Conservation (phyloP, 2,329 filamentous ascomycete species). For the Aspergillus tamarii region DNA sequence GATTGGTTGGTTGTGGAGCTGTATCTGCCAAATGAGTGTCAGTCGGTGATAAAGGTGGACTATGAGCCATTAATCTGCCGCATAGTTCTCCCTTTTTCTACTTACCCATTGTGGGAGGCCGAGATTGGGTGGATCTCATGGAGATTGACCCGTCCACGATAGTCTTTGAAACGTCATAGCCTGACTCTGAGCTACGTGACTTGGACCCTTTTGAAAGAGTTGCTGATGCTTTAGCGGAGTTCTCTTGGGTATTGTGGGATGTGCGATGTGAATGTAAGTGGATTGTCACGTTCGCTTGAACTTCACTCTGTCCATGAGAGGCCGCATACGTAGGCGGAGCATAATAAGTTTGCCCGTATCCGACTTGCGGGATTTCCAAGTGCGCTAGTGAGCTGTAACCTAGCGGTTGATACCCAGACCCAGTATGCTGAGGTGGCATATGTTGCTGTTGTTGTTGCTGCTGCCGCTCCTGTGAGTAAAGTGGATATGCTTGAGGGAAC, state of each 20-base stretch:
- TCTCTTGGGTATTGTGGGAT: conserved; percentile 8
- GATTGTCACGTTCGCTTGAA: conserved; percentile 5
- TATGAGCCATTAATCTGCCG: not conserved
- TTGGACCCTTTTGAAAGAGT: not conserved
- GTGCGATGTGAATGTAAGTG: conserved; percentile 13
- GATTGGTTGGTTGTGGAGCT: conserved; percentile 9
- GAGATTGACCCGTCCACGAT: conserved; percentile 43
- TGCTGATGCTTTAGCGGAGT: conserved; percentile 2
- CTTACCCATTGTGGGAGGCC: conserved; percentile 28
- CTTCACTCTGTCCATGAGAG: conserved; percentile 21
- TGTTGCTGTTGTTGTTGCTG: conserved; percentile 26
- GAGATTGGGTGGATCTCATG: conserved; percentile 25
- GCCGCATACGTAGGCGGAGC: conserved; percentile 27
- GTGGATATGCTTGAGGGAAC: conserved; percentile 31
- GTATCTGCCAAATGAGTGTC: conserved; percentile 18
- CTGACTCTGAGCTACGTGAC: conserved; percentile 8
- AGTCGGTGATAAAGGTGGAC: not conserved
- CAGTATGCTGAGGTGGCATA: not conserved
- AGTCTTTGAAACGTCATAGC: conserved; percentile 40
- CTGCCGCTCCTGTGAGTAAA: conserved; percentile 32
- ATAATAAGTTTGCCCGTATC: conserved; percentile 33
- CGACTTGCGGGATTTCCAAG: conserved; percentile 16
- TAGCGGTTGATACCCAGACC: conserved; percentile 27
- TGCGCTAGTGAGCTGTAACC: conserved; percentile 24
- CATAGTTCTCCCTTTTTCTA: not conserved